Conservation (phyloP, 495 filamentous ascomycete species). For the Xylaria longipes region DNA sequence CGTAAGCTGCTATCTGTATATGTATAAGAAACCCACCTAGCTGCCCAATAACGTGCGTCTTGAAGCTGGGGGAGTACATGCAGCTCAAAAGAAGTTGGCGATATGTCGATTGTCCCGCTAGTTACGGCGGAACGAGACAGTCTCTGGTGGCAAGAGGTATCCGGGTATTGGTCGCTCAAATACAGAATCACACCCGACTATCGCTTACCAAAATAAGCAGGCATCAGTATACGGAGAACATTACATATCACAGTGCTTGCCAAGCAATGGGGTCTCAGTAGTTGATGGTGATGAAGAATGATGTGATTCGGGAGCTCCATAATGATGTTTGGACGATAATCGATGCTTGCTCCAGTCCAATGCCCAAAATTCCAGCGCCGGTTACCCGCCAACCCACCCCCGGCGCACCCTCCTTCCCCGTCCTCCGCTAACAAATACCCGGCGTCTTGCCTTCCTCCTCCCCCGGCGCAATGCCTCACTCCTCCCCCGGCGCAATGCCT, state of each 20-base stretch:
- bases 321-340: neutral
- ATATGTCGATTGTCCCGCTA: neutral
- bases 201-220: neutral
- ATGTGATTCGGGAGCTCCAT: neutral
- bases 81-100: neutral
- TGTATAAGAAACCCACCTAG: neutral
- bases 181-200: neutral
- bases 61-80: neutral
- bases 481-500: neutral
- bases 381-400: conserved; percentile 9
- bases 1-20: neutral
- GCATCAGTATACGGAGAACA: neutral
- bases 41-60: neutral
- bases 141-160: neutral
- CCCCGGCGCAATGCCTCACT: neutral
- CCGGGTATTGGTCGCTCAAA: neutral
- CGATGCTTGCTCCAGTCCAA: conserved; percentile 4
- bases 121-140: neutral
- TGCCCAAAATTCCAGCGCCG: neutral
- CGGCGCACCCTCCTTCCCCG: neutral
- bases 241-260: neutral
- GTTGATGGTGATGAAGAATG: neutral
- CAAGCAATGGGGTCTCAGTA: neutral
- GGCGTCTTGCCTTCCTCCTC: neutral
- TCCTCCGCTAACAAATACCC: conserved; percentile 1